Base-by-base conservation (phyloP, 257 asterid species). In the Forsythia suspensa region DNA sequence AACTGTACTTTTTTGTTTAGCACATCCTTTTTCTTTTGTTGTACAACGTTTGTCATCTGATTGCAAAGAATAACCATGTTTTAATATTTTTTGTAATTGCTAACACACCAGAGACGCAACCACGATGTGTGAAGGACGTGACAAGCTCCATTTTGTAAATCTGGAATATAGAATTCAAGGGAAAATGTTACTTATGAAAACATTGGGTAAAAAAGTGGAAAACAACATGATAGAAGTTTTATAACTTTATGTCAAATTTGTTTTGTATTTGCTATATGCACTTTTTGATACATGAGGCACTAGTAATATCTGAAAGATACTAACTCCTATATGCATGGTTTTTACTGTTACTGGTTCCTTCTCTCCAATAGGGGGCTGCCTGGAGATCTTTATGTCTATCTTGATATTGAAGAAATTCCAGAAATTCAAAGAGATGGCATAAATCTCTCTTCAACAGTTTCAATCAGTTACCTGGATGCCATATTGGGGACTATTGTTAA, bases 401-500 rank as follows among this genome's bases (percentile, higher is more conserved):
- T 96, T 82, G 97, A 96, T 74, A 89, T 94, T 78, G 89, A 87
- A 82, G 98, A 94, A 82, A 92, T 94, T 84, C 90, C 96, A 15
- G 99, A 94, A 86, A 96, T 96, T 77, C 97, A 96, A 89, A 88
- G 97, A 86, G 97, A 96, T 82, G 99, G 98, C 84, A 92, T 94
- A 81, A 94, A 96, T 90, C 95, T 96, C 34, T 77, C 65, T 67
- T 96, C 99, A 80, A 86, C 90, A 18, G 87, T 96, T 84, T 82
- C 97, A 71, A 79, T 96, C 71, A 88, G 89, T 88, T 96, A 96
- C 84, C 87, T 96, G 81, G 98, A 96, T 86, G 99, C 99, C 70
- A 94, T 96, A 75, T 80, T 96, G 82, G 98, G 98, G 75, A 85
- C 97, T 81, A 78, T 85, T 77, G 82, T 72, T 41, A 87, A 92